These are phyloP conservation scores for Akebia trifoliata DNA, from an alignment of 164 flowering plant genomes.

Conservation along the genomic window DNA sequence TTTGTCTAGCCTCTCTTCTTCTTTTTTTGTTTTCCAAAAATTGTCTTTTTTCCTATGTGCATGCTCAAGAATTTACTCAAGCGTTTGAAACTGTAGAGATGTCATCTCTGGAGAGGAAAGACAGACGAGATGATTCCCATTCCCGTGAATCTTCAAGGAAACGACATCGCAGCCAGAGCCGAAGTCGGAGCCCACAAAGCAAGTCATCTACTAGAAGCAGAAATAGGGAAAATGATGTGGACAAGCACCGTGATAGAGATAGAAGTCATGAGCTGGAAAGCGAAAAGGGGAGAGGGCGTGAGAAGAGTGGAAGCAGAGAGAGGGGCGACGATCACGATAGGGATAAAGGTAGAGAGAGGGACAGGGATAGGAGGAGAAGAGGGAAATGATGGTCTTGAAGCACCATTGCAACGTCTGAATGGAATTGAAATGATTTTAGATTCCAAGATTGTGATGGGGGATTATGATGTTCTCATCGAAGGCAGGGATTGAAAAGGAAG, in stretches of 20 bases:
- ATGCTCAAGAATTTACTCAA: neutral
- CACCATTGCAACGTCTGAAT: neutral
- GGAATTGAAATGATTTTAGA: constrained; percentile 1
- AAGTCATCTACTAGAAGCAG: constrained; percentile 49
- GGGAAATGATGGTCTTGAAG: constrained; percentile 26
- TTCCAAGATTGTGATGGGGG: constrained; percentile 2
- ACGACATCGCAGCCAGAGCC: constrained; percentile 63
- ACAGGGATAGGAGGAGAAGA: constrained; percentile 51
- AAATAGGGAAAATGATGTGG: constrained; percentile 46
- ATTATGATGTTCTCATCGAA: neutral
- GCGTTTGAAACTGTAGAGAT: constrained; percentile 39
- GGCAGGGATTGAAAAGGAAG: neutral
- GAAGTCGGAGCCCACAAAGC: constrained; percentile 63
- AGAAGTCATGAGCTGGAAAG: constrained; percentile 40
- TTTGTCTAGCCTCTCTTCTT: too few species aligned
- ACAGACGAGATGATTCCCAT: constrained; percentile 52
- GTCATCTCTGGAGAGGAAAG: constrained; percentile 55
- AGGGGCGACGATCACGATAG: constrained; percentile 40
- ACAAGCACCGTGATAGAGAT: constrained; percentile 45
- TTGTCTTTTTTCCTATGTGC: neutral
- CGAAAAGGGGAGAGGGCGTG: constrained; percentile 44
- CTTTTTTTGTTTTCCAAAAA: neutral
- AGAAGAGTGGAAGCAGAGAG: constrained; percentile 54
- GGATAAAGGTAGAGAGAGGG: constrained; percentile 31
- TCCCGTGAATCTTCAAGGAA: constrained; percentile 59